phyloP scores from a whole-genome alignment of 2,329 filamentous ascomycete species.

The Trichoderma simmonsii region DNA sequence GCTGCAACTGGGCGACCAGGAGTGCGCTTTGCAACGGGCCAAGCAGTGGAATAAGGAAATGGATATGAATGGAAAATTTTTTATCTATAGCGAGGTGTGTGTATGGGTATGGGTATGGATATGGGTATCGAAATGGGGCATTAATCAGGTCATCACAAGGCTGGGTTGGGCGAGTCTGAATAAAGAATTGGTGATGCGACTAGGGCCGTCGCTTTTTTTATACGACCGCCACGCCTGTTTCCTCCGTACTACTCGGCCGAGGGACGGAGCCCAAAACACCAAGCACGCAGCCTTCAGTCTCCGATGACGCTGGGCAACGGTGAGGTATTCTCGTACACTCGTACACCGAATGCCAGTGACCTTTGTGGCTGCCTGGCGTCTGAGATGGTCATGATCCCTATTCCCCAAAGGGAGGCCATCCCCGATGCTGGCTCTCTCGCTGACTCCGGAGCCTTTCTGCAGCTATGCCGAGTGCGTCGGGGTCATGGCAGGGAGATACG shows the following conservation, averaged over 20 bases:
- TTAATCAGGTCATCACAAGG: neutral
- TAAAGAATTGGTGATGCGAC: neutral
- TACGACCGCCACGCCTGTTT: neutral
- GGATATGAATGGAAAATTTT: neutral
- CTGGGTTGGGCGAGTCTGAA: neutral
- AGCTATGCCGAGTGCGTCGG: conserved; percentile 5
- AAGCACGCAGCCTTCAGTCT: neutral
- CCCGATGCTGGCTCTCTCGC: neutral
- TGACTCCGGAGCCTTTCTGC: neutral
- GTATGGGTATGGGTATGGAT: neutral
- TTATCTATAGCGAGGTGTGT: neutral
- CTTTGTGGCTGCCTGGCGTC: conserved; percentile 1
- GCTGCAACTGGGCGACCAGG: conserved; percentile 1
- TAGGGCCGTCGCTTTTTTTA: neutral
- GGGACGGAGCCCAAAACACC: neutral
- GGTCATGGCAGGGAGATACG: neutral
- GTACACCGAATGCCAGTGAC: neutral
- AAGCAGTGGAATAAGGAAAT: neutral
- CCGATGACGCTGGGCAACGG: neutral
- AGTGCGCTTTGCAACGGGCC: conserved; percentile 13
- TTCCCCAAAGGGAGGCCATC: conserved; percentile 7
- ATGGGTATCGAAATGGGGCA: neutral
- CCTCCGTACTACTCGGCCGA: neutral
- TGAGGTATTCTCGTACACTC: neutral
- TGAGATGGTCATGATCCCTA: neutral